Conservation (phyloP, 2,329 filamentous ascomycete genomes). For the Catunica adiposa region DNA sequence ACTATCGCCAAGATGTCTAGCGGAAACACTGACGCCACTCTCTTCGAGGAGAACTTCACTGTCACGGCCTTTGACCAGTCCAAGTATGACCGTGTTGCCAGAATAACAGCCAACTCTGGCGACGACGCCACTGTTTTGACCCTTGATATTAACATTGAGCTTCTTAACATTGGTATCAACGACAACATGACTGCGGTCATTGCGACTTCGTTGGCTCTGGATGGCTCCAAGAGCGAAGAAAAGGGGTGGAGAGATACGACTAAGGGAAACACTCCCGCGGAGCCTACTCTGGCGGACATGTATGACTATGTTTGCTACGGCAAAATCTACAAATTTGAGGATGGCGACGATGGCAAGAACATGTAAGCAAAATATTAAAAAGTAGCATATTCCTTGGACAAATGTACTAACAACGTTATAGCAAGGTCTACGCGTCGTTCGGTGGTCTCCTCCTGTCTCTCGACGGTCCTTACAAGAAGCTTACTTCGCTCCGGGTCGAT, state of each 20-base stretch:
- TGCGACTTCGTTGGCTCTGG: slow-evolving; percentile 70
- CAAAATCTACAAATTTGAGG: slow-evolving; percentile 79
- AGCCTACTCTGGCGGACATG: slow-evolving; percentile 53
- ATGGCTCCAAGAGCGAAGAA: slow-evolving; percentile 62
- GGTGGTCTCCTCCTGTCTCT: slow-evolving; percentile 81
- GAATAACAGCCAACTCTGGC: slow-evolving; percentile 59
- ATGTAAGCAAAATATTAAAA: slow-evolving; percentile 45
- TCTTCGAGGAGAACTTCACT: slow-evolving; percentile 86
- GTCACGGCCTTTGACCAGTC: slow-evolving; percentile 62
- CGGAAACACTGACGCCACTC: slow-evolving; percentile 65
- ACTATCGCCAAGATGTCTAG: slow-evolving; percentile 26
- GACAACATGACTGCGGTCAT: slow-evolving; percentile 69
- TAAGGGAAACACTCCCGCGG: slow-evolving; percentile 33
- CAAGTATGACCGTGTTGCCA: slow-evolving; percentile 92
- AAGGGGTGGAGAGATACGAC: slow-evolving; percentile 68
- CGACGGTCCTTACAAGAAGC: slow-evolving; percentile 88
- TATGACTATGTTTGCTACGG: slow-evolving; percentile 81
- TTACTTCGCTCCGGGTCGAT: slow-evolving; percentile 81
- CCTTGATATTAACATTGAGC: slow-evolving; percentile 86
- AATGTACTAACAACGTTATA: slow-evolving; percentile 24
- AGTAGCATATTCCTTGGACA: neutral
- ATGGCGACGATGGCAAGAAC: slow-evolving; percentile 59
- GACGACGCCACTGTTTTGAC: slow-evolving; percentile 62
- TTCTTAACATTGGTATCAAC: slow-evolving; percentile 37
- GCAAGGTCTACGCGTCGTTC: slow-evolving; percentile 88